Evolutionary conservation across 495 filamentous ascomycete species (phyloP).

Genomic region (Tuber microsphaerosporum): DNA sequence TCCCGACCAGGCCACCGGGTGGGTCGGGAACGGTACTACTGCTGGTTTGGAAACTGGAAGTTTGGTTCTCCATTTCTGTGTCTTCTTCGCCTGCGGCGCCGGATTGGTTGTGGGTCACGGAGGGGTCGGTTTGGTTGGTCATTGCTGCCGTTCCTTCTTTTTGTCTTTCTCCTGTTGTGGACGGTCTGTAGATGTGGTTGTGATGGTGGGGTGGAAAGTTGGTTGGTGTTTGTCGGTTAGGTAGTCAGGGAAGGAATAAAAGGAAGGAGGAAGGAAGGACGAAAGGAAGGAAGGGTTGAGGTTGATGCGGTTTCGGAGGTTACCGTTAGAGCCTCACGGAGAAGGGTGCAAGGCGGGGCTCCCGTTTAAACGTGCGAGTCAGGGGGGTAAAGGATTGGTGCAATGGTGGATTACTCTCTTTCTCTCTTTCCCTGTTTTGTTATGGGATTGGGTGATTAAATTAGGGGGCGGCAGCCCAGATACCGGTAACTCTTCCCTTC

Average conservation of each 20-base stretch:
- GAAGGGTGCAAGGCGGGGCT: background rate
- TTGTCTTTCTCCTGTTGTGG: background rate
- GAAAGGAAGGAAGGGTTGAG: background rate
- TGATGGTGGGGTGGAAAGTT: background rate
- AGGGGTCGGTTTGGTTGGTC: conserved; percentile 30
- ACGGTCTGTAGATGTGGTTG: background rate
- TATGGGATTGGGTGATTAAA: background rate
- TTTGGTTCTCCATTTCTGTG: conserved; percentile 36
- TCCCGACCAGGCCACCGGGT: conserved; percentile 23
- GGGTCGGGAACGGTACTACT: conserved; percentile 21
- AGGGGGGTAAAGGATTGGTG: background rate
- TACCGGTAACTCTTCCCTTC: background rate
- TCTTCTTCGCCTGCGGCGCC: conserved; percentile 36
- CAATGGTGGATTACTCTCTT: background rate
- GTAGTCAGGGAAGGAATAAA: background rate
- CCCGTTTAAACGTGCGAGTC: background rate
- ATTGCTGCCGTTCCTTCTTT: conserved; percentile 10
- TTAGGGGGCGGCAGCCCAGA: background rate
- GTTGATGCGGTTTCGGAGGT: background rate
- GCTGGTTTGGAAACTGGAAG: conserved; percentile 22
- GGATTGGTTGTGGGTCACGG: conserved; percentile 25
- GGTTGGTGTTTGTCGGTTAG: background rate
- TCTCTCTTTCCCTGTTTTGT: background rate
- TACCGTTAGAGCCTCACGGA: background rate
- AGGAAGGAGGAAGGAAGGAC: background rate